phyloP scores from a whole-genome alignment of 129 eudicot genomes.

The Pulicaria dysenterica region DNA sequence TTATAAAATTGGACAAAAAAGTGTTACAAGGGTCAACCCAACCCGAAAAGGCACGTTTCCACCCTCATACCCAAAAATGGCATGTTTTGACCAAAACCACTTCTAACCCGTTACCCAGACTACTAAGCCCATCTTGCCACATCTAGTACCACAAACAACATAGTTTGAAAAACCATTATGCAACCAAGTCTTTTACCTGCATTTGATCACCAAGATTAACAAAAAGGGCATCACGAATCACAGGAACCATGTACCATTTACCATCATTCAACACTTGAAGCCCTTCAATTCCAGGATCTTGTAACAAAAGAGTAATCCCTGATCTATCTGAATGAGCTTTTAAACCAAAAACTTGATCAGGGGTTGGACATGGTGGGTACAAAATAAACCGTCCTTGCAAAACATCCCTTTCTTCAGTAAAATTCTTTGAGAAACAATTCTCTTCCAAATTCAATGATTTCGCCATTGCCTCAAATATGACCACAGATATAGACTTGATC shows the following conservation, averaged over 20 bases:
- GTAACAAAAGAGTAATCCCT: conserved; percentile 48
- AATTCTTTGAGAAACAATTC: conserved; percentile 47
- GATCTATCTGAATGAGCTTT: conserved; percentile 71
- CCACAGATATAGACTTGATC: conserved; percentile 38
- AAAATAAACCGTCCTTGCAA: conserved; percentile 49
- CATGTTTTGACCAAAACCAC: no score
- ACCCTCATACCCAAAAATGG: no score
- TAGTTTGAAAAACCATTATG: not conserved
- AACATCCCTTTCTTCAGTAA: conserved; percentile 39
- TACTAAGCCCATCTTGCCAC: no score
- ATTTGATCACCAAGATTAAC: conserved; percentile 59
- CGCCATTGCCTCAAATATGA: conserved; percentile 51
- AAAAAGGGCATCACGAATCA: conserved; percentile 46
- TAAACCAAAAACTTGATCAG: conserved; percentile 58
- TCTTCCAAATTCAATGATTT: conserved; percentile 52
- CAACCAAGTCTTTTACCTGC: conserved; percentile 47
- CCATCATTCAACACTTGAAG: conserved; percentile 55
- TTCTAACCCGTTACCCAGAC: no score
- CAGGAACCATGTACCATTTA: conserved; percentile 61
- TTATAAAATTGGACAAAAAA: no score
- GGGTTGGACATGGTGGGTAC: conserved; percentile 58
- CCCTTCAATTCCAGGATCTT: conserved; percentile 52
- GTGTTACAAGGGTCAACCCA: no score
- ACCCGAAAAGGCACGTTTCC: no score
- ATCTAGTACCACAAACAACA: no score